Conservation (phyloP, 495 filamentous ascomycete species). For the Neurospora sublineolata region DNA sequence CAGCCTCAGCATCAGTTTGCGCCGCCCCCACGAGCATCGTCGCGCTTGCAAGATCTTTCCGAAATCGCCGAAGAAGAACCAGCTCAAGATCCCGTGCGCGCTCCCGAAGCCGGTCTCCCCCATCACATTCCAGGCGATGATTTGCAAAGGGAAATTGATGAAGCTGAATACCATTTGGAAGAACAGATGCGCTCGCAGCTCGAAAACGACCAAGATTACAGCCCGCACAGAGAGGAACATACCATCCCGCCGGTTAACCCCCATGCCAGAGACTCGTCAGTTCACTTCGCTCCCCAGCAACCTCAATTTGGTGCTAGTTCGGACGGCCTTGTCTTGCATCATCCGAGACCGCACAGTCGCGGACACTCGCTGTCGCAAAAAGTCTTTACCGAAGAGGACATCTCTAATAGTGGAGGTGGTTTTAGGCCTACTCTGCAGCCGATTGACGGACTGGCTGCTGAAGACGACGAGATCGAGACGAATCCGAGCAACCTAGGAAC, state of each 20-base stretch:
- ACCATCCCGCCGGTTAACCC: constrained; percentile 12
- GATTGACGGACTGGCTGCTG: constrained; percentile 26
- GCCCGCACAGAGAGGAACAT: constrained; percentile 38
- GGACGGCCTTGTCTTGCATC: constrained; percentile 42
- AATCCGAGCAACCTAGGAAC: constrained; percentile 65
- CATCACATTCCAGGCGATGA: constrained; percentile 39
- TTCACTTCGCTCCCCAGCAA: constrained; percentile 29
- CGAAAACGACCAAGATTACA: constrained; percentile 54
- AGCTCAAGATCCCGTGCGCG: constrained; percentile 35
- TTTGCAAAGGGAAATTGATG: constrained; percentile 75
- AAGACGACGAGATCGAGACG: constrained; percentile 60
- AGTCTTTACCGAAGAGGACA: constrained; percentile 36
- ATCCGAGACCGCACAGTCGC: constrained; percentile 50
- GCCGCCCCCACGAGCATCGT: constrained; percentile 38
- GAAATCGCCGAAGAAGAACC: constrained; percentile 44
- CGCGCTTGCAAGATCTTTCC: constrained; percentile 41
- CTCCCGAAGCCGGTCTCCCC: constrained; percentile 33
- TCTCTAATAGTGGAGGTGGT: constrained; percentile 21
- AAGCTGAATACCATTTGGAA: constrained; percentile 74
- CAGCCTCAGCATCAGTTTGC: constrained; percentile 34
- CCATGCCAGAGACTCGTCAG: constrained; percentile 29
- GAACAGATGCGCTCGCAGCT: constrained; percentile 59
- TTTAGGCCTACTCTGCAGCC: constrained; percentile 20
- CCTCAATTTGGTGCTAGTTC: constrained; percentile 31
- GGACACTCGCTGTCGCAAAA: constrained; percentile 46